Conservation (phyloP, 192 early-diverging fungal species). For the Gaertneriomyces sp. region DNA sequence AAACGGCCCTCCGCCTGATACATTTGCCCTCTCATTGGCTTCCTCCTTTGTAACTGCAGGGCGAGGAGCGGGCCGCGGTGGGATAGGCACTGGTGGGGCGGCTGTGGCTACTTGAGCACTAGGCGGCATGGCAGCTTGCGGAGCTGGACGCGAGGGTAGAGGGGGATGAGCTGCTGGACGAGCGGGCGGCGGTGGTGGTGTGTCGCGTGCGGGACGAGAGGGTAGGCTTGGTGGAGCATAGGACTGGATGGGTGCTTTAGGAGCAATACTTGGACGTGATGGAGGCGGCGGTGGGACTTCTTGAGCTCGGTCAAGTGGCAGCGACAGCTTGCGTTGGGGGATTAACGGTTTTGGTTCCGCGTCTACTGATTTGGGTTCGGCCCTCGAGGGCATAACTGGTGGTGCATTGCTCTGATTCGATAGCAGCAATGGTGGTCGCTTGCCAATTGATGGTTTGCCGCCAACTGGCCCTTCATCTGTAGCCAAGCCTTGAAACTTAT, state of each 20-base stretch:
- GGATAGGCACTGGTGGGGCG: background rate
- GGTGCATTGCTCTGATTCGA: constrained; percentile 9
- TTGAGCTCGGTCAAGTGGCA: constrained; percentile 9
- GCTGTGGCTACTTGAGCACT: constrained; percentile 9
- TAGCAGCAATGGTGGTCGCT: constrained; percentile 5
- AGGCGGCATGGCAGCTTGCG: constrained; percentile 1
- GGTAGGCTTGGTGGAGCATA: constrained; percentile 16
- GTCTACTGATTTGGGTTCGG: background rate
- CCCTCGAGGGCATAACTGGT: background rate
- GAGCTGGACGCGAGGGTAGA: background rate
- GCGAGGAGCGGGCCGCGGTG: background rate
- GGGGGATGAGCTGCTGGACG: background rate
- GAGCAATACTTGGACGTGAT: background rate
- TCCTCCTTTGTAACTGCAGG: background rate
- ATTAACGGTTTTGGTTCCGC: background rate
- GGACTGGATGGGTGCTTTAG: background rate
- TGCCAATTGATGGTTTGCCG: background rate
- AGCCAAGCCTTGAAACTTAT: background rate
- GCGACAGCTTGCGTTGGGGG: background rate
- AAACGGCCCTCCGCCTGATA: background rate
- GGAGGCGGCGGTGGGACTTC: background rate
- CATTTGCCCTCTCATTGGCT: background rate
- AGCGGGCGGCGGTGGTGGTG: background rate
- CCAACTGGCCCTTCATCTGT: background rate
- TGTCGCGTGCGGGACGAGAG: constrained; percentile 10